Evolutionary conservation across 768 basidiomycete genomes (phyloP), one percentile per base, ranked within the genome.

Genomic region (Candolleomyces eurysporus): DNA sequence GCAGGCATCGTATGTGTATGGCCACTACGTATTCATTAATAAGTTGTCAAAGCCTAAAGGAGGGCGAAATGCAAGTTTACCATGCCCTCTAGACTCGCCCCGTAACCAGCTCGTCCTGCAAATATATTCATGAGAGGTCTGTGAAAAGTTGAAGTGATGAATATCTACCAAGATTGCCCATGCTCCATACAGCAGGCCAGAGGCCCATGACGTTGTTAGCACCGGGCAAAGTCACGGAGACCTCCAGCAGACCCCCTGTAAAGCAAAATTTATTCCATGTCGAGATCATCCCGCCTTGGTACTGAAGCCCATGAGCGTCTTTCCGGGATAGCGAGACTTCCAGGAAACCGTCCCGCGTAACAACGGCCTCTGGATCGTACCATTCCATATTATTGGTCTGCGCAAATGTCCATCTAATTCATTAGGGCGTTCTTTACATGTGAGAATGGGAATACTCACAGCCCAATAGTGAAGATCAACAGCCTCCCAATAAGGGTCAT

Each of bases 181-280:
- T 87, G 1, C 87, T 78, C 89, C 90, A 90, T 3, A 92, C 75
- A 54, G 90, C 90, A 51, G 91, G 91, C 91, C 91, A 93, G 3
- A 93, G 72, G 9, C 88, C 88, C 64, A 74, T 75, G 39, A 93
- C 75, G 63, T 86, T 85, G 65, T 79, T 84, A 9, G 75, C 69
- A 0, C 92, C 92, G 8, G 92, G 92, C 51, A 94, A 75, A 30
- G 76, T 79, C n/a, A 90, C 86, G 40, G 84, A 82, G 3, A 81
- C 75, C 65, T 91, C 86, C 56, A 95, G 78, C 60, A 92, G 79
- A 45, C 95, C 95, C 42, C 92, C 93, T 32, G 92, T 92, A 75
- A 96, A 95, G 76, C 93, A 98, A 64, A 98, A 91, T 73, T 96
- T 95, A 75, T 97, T 97, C 92, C 87, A 82, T 3, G 83, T 82